Evolutionary conservation across 2,329 filamentous ascomycete genomes (phyloP), one percentile per base, ranked within the genome.

Genomic region (Mycosphaerella sp.): DNA sequence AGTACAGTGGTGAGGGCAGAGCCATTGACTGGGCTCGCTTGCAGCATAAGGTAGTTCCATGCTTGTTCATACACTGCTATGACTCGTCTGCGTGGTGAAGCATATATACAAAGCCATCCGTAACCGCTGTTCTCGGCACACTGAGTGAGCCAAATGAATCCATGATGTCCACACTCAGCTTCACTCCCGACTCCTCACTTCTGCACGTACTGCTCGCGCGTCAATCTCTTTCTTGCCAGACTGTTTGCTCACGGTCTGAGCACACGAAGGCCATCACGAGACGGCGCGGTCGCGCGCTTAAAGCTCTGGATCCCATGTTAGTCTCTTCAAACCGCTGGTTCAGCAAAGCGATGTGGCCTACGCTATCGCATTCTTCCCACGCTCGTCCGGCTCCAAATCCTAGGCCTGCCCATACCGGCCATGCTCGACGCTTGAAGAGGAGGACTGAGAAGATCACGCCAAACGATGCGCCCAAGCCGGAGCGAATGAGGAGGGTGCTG

Each of bases 391-490:
- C 91, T 71, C 95, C 93, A 72, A 98, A 97, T 54, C 93, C 93
- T 52, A 92, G 80, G 62, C 93, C 93, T 63, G 95, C 82, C 71
- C 89, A 93, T n/a, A 91, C 93, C 54, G 93, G 93, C 89, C 92
- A 98, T 63, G 93, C 89, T 77, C 93, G 86, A 74, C 95, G 87
- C 82, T 95, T 95, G 83, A 98, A 98, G 53, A 98, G 77, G 55
- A 98, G 86, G 58, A 98, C 91, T 58, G 93, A 97, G 80, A 98
- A 97, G 76, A 98, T 89, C 73, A 98, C 86, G 71, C 93, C 93
- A 76, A 98, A 98, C 65, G 87, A 89, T 71, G 97, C 87, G 69
- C 93, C 93, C 73, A 98, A 86, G 53, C 88, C 86, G 62, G 92
- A 97, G 75, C 95, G 91, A 80, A 98, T 95, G 71, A 98, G 83